Percentiles rank a stretch among this genome's conserved stretches.
These are phyloP conservation scores for Metschnikowia cerradonensis DNA, from an alignment of 805 yeast species.

Conservation along the genomic window DNA sequence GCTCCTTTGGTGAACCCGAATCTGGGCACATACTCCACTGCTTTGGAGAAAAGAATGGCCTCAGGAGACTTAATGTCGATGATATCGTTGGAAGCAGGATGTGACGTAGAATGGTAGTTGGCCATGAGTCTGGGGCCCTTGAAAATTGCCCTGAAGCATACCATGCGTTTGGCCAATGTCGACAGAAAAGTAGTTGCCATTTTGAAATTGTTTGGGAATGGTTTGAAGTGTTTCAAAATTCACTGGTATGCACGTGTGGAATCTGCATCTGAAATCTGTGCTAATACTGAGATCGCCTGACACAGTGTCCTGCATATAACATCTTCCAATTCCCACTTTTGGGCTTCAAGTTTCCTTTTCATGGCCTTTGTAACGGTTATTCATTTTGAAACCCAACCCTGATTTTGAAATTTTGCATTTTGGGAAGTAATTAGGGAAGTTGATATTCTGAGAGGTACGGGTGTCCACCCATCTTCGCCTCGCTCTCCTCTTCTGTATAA, in stretches of 20 bases:
- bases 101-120: conserved; percentile 35
- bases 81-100: conserved; percentile 32
- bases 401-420: background rate
- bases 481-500: background rate
- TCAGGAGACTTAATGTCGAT: conserved; percentile 34
- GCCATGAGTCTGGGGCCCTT: background rate
- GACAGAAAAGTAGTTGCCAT: background rate
- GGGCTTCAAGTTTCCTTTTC: too few species aligned
- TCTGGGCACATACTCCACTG: conserved; percentile 43
- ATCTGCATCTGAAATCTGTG: background rate
- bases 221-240: background rate
- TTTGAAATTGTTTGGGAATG: background rate
- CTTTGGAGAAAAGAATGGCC: conserved; percentile 35
- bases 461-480: background rate
- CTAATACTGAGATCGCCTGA: conserved; percentile 1
- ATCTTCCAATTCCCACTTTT: too few species aligned
- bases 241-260: background rate
- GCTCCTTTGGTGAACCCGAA: conserved; percentile 50
- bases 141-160: background rate
- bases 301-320: background rate
- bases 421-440: background rate
- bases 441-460: background rate
- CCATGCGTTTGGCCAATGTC: background rate
- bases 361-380: background rate
- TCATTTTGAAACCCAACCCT: too few species aligned